phyloP scores from a whole-genome alignment of 2,329 filamentous ascomycete species.

The Xylariaceae sp. region DNA sequence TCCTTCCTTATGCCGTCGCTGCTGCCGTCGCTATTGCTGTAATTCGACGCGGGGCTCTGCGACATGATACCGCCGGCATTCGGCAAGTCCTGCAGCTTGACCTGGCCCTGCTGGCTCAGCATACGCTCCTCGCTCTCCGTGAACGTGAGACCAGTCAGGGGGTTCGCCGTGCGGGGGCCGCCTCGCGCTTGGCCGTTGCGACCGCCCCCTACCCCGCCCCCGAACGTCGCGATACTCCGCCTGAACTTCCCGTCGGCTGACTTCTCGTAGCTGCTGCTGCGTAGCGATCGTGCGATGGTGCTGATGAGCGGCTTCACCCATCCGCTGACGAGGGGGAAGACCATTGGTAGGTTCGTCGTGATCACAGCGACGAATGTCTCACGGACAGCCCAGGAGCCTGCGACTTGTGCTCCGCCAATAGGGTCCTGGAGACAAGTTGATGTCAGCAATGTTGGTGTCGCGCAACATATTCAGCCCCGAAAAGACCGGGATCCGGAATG shows the following conservation, averaged over 20 bases:
- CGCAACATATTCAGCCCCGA: neutral
- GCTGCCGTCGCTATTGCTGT: slow-evolving; percentile 1
- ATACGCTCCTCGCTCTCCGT: slow-evolving; percentile 42
- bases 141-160: slow-evolving; percentile 36
- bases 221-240: slow-evolving; percentile 32
- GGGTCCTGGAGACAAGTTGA: slow-evolving; percentile 31
- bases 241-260: slow-evolving; percentile 31
- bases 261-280: slow-evolving; percentile 35
- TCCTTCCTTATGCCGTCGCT: slow-evolving; percentile 16
- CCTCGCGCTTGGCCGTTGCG: slow-evolving; percentile 23
- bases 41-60: neutral
- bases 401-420: slow-evolving; percentile 35
- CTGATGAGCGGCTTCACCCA: slow-evolving; percentile 33
- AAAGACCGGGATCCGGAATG: neutral
- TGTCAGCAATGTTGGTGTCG: slow-evolving; percentile 2
- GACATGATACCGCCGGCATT: neutral
- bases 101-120: slow-evolving; percentile 29
- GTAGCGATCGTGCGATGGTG: slow-evolving; percentile 32
- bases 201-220: slow-evolving; percentile 32
- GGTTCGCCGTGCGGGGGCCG: slow-evolving; percentile 30
- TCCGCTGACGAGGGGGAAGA: slow-evolving; percentile 41
- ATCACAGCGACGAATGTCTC: slow-evolving; percentile 41
- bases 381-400: slow-evolving; percentile 40
- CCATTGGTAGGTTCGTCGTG: slow-evolving; percentile 39
- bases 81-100: slow-evolving; percentile 33